phyloP scores from a whole-genome alignment of 75 land plant species.

The Gnetum montanum region DNA sequence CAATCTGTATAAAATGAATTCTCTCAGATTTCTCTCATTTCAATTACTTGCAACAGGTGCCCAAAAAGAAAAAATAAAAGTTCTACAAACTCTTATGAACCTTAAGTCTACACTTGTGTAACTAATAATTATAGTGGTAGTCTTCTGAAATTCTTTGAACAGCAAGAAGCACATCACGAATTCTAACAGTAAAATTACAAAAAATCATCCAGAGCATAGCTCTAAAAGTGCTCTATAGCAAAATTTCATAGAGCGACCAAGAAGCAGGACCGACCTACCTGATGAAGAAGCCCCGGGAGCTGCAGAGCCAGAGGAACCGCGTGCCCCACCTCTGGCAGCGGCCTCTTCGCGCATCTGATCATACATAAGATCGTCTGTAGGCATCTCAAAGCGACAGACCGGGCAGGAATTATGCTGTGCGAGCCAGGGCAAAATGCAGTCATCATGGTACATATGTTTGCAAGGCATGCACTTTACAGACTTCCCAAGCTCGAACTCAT shows the following conservation, averaged over 20 bases:
- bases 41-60: no score
- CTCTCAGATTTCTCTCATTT: no score
- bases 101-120: not conserved
- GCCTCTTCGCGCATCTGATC: conserved; percentile 15
- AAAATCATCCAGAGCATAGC: not conserved
- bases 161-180: not conserved
- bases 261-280: not conserved
- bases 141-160: not conserved
- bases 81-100: no score
- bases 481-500: conserved; percentile 9
- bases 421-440: conserved; percentile 25
- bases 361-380: conserved; percentile 29
- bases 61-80: no score
- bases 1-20: no score
- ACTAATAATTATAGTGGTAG: not conserved
- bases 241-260: not conserved
- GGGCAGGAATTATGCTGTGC: conserved; percentile 19
- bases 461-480: conserved; percentile 31
- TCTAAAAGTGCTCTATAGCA: not conserved
- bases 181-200: not conserved
- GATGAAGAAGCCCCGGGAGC: not conserved
- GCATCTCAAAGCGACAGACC: conserved; percentile 24
- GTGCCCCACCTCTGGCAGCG: no score
- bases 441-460: conserved; percentile 26
- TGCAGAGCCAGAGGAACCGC: no score